Base-by-base conservation (phyloP, 2,329 filamentous ascomycete genomes). In the Cladosporium sp. region DNA sequence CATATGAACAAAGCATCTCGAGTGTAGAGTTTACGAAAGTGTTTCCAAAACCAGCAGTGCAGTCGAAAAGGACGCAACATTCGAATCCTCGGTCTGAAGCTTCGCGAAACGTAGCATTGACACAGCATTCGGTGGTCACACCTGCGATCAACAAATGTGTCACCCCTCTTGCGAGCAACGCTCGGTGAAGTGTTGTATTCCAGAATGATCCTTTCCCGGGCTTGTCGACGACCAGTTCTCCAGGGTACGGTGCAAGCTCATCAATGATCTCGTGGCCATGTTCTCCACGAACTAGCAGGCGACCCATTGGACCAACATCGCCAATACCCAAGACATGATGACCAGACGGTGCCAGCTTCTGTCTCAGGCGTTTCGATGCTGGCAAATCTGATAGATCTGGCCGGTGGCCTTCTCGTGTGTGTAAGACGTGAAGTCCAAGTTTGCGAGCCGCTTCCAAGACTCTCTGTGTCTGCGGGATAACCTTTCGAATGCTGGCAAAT, bases 221-320 rank as follows among this genome's bases (percentile, higher is more conserved):
- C 72, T 86, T 86, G 72, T 86, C 84, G 51, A 86, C 81, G 10
- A 86, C 77, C 0, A 81, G 78, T 69, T 86, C 84, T 2, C 76
- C 76, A 1, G 75, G 73, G 18, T 81, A 63, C 16, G 84, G 84
- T 65, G 80, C 80, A 34, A 86, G 73, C 69, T 88, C 85, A 8
- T 80, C 76, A 21, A 88, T 80, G 32, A 83, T 86, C 56, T 84
- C 85, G 70, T 88, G 85, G 0, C 86, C 86, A 25, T 77, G 70
- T 69, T 88, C 83, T 0, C 86, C 86, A 23, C 86, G 82, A 26
- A 88, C 78, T 4, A 89, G 76, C 2, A 88, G 79, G n/a, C 83
- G 82, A 0, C 86, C 86, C 53, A 88, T 73, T 1, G 85, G 85
- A 0, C 86, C 86, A 16, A 67, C 74, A 13, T 81, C 80, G 3